These are phyloP conservation scores for Rhododendron williamsianum DNA, from an alignment of 148 eudicot genomes.

Conservation along the genomic window DNA sequence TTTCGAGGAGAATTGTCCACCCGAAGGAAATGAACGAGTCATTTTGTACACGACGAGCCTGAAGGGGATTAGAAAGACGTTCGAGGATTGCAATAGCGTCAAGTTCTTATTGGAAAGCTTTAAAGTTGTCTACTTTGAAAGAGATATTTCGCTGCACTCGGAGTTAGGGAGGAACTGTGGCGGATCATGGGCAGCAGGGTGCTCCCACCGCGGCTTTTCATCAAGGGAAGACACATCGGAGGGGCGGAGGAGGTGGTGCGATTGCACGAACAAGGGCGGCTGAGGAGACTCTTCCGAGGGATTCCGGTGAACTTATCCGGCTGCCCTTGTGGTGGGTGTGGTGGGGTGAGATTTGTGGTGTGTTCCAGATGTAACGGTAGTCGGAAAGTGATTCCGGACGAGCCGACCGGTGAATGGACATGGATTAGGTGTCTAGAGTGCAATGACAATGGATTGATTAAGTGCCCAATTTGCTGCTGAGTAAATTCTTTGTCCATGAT, in stretches of 20 bases:
- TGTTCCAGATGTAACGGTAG: slow-evolving; percentile 66
- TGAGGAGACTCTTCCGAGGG: slow-evolving; percentile 49
- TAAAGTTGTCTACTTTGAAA: slow-evolving; percentile 41
- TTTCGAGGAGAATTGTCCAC: slow-evolving; percentile 56
- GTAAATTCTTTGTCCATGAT: not conserved
- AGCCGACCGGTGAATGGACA: slow-evolving; percentile 13
- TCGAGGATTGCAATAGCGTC: slow-evolving; percentile 47
- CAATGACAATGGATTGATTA: slow-evolving; percentile 74
- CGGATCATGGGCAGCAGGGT: slow-evolving; percentile 37
- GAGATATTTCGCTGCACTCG: slow-evolving; percentile 66
- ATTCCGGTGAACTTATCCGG: slow-evolving; percentile 32
- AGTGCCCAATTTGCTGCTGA: slow-evolving; percentile 57
- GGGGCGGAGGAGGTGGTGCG: slow-evolving; percentile 66
- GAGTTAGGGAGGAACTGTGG: slow-evolving; percentile 61
- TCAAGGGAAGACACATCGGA: slow-evolving; percentile 64
- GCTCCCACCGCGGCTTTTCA: slow-evolving; percentile 66
- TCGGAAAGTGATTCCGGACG: slow-evolving; percentile 38
- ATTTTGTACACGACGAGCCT: slow-evolving; percentile 68
- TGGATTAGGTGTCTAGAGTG: slow-evolving; percentile 41
- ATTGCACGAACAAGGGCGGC: slow-evolving; percentile 56
- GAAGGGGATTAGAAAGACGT: slow-evolving; percentile 63
- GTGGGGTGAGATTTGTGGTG: slow-evolving; percentile 48
- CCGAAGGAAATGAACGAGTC: slow-evolving; percentile 49
- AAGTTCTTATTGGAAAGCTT: slow-evolving; percentile 52
- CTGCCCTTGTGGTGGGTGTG: slow-evolving; percentile 42